Conservation (phyloP, 1,139 yeast species). For the Kodamaea alishanica region DNA sequence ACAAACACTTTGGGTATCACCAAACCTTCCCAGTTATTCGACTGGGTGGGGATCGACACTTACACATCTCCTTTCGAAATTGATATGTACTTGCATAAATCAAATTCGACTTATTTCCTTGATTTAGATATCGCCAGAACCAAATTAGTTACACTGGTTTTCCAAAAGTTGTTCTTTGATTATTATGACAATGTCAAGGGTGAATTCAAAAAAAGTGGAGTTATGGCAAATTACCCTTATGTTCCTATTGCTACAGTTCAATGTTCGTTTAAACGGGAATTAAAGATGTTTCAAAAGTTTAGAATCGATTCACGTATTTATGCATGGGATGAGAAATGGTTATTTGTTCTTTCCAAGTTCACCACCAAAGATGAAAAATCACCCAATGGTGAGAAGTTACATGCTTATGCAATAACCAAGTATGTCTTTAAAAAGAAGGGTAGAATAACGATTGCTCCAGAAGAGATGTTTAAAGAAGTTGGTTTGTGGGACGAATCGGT, state of each 20-base stretch:
- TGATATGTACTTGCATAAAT: constrained; percentile 83
- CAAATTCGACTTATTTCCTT: constrained; percentile 79
- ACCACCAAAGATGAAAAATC: constrained; percentile 27
- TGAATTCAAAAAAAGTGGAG: constrained; percentile 23
- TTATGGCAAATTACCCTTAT: constrained; percentile 49
- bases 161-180: constrained; percentile 48
- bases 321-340: constrained; percentile 89
- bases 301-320: constrained; percentile 55
- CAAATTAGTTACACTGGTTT: constrained; percentile 51
- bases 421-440: constrained; percentile 73
- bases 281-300: constrained; percentile 62
- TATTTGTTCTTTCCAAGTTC: constrained; percentile 67
- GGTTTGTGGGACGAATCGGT: constrained; percentile 56
- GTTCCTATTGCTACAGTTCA: constrained; percentile 76
- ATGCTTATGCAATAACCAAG: constrained; percentile 68
- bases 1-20: constrained; percentile 34
- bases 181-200: constrained; percentile 37
- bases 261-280: constrained; percentile 67
- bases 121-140: constrained; percentile 82
- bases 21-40: constrained; percentile 36
- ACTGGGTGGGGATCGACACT: constrained; percentile 43
- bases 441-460: constrained; percentile 67
- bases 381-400: constrained; percentile 32
- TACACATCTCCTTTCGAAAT: constrained; percentile 76
- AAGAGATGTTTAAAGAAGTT: constrained; percentile 51